Conservation (phyloP, 139 green algal genomes). For the Deuterostichococcus epilithicus region DNA sequence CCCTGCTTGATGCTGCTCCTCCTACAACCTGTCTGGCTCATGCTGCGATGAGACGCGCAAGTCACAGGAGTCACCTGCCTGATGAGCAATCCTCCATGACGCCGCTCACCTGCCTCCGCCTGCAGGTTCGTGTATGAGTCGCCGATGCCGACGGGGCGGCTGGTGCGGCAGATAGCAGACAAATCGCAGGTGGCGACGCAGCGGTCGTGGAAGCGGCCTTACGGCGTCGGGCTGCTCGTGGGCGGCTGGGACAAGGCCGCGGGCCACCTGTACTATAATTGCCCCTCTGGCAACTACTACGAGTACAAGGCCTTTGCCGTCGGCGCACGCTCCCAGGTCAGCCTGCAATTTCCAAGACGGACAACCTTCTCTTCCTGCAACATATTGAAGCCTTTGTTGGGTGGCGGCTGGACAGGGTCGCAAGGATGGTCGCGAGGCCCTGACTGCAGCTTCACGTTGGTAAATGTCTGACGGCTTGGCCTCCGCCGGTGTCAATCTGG, state of each 20-base stretch:
- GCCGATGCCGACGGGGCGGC: slow-evolving; percentile 73
- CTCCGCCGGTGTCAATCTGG: not conserved
- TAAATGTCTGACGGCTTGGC: not conserved
- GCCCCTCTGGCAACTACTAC: slow-evolving; percentile 94
- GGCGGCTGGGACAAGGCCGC: slow-evolving; percentile 77
- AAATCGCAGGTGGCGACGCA: slow-evolving; percentile 87
- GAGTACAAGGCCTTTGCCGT: slow-evolving; percentile 98
- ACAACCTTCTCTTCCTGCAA: no score
- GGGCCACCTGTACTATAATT: slow-evolving; percentile 87
- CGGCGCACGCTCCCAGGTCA: slow-evolving; percentile 84
- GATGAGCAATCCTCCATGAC: not conserved
- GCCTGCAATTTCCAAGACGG: no score
- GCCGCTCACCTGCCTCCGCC: not conserved
- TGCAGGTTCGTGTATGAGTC: slow-evolving; percentile 92
- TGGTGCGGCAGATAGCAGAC: slow-evolving; percentile 91
- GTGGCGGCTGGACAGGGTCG: not conserved
- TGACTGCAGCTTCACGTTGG: not conserved
- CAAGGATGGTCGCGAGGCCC: not conserved
- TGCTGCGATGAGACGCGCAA: not conserved
- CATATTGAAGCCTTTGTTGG: no score
- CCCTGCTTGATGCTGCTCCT: no score
- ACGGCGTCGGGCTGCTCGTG: slow-evolving; percentile 92
- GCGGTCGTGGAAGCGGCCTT: slow-evolving; percentile 91
- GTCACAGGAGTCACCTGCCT: not conserved
- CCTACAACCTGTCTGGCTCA: no score